These are phyloP conservation scores for Warburgia ugandensis DNA, from an alignment of 164 flowering plant species.

Conservation along the genomic window DNA sequence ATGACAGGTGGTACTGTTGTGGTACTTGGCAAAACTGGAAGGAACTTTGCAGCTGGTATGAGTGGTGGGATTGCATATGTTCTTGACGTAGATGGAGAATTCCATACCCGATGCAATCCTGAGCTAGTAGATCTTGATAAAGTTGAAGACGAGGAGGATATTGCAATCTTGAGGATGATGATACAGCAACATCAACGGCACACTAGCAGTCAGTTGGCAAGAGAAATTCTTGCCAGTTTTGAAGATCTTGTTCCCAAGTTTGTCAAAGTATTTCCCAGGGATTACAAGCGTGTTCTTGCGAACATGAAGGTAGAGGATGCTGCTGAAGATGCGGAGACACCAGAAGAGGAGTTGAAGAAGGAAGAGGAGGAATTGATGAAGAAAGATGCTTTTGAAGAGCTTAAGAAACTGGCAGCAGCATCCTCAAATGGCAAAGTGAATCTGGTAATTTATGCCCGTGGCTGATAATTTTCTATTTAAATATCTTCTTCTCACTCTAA, in stretches of 20 bases:
- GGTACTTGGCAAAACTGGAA: conserved; percentile 91
- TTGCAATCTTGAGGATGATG: conserved; percentile 77
- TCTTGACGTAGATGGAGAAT: conserved; percentile 71
- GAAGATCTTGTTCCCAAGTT: conserved; percentile 75
- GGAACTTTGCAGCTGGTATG: conserved; percentile 99
- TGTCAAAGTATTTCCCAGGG: conserved; percentile 91
- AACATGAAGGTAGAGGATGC: conserved; percentile 42
- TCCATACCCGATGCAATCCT: conserved; percentile 63
- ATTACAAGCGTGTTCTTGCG: conserved; percentile 79
- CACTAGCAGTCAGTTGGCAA: conserved; percentile 75
- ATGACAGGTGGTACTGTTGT: conserved; percentile 99
- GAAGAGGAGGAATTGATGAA: conserved; percentile 58
- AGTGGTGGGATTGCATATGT: conserved; percentile 98
- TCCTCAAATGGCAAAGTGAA: conserved; percentile 30
- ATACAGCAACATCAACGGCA: conserved; percentile 96
- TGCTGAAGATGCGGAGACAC: conserved; percentile 33
- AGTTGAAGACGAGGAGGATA: conserved; percentile 91
- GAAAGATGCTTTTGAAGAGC: conserved; percentile 95
- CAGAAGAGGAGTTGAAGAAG: conserved; percentile 48
- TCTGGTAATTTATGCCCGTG: conserved; percentile 26
- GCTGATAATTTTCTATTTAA: neutral
- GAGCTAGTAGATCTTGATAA: conserved; percentile 97
- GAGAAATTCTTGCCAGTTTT: conserved; percentile 74
- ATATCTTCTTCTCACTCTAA: neutral
- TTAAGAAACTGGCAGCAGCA: conserved; percentile 75